Evolutionary conservation across 192 early-diverging fungal species (phyloP).

Genomic region (Entomortierella lignicola): DNA sequence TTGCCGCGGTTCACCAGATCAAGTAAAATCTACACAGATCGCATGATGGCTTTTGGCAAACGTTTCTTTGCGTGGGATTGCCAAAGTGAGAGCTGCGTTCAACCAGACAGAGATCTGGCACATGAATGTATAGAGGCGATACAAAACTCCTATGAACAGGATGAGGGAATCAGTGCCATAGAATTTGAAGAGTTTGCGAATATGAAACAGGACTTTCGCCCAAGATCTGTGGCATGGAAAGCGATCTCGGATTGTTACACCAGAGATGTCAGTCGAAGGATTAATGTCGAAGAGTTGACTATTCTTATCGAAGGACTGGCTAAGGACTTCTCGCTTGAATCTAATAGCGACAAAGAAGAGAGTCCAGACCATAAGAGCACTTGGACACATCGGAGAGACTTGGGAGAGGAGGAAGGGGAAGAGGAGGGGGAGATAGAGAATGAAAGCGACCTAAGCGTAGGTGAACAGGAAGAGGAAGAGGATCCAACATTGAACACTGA

Average conservation of each 20-base stretch:
- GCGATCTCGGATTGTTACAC: constrained; percentile 47
- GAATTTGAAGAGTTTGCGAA: constrained; percentile 46
- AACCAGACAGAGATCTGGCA: constrained; percentile 37
- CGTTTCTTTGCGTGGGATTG: constrained; percentile 52
- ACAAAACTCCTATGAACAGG: constrained; percentile 8
- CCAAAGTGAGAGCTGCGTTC: constrained; percentile 40
- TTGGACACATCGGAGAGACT: background rate
- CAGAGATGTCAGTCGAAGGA: constrained; percentile 41
- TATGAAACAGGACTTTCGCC: constrained; percentile 46
- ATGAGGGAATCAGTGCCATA: constrained; percentile 14
- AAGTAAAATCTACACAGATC: constrained; percentile 50
- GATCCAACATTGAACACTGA: background rate
- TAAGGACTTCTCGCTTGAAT: constrained; percentile 23
- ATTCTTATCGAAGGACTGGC: constrained; percentile 31
- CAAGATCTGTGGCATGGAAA: constrained; percentile 28
- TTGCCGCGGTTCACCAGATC: constrained; percentile 47
- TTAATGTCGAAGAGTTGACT: constrained; percentile 35
- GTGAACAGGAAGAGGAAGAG: background rate
- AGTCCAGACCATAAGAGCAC: background rate
- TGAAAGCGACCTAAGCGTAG: background rate
- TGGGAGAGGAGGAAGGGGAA: constrained; percentile 5
- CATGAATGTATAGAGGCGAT: constrained; percentile 48
- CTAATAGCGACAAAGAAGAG: background rate
- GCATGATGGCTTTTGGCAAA: constrained; percentile 54
- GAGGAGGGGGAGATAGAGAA: background rate